Conservation (phyloP, 2,329 filamentous ascomycete species). For the Akanthomyces lecanii region DNA sequence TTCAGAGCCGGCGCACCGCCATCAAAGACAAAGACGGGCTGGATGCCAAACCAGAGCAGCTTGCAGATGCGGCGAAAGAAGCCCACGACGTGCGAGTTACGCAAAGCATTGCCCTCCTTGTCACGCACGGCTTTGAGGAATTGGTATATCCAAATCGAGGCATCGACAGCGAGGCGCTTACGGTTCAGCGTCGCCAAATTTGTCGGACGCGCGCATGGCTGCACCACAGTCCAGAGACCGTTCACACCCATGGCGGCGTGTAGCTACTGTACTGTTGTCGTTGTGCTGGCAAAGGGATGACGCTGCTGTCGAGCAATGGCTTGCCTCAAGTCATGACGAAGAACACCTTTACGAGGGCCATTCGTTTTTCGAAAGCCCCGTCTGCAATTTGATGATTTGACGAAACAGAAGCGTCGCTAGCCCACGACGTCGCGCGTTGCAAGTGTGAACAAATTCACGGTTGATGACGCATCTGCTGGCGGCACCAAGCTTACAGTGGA, state of each 20-base stretch:
- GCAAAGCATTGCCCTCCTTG: conserved; percentile 93
- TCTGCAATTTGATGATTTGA: background rate
- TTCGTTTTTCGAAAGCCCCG: background rate
- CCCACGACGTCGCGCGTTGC: background rate
- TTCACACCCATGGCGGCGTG: conserved; percentile 84
- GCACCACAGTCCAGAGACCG: conserved; percentile 92
- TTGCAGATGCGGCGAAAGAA: conserved; percentile 99
- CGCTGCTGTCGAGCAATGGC: background rate
- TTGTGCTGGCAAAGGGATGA: background rate
- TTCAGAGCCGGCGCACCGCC: conserved; percentile 90
- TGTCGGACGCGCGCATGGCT: conserved; percentile 91
- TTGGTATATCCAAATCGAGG: conserved; percentile 99
- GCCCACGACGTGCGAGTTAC: conserved; percentile 92
- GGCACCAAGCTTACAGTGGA: conserved; percentile 10
- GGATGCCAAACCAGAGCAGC: conserved; percentile 91
- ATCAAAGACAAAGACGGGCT: conserved; percentile 96
- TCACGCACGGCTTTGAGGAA: conserved; percentile 98
- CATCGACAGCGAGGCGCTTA: conserved; percentile 93
- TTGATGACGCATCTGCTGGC: conserved; percentile 15
- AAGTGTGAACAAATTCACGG: conserved; percentile 17
- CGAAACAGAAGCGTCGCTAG: background rate
- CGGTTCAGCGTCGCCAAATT: conserved; percentile 95
- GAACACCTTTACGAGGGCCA: background rate
- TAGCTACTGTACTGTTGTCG: background rate
- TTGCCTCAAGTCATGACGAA: conserved; percentile 7